A percentile compares a stretch with the other conserved stretches of the same genome.
Evolutionary conservation across 139 green algal genomes (phyloP).

Genomic region (Ettlia oleoabundans): DNA sequence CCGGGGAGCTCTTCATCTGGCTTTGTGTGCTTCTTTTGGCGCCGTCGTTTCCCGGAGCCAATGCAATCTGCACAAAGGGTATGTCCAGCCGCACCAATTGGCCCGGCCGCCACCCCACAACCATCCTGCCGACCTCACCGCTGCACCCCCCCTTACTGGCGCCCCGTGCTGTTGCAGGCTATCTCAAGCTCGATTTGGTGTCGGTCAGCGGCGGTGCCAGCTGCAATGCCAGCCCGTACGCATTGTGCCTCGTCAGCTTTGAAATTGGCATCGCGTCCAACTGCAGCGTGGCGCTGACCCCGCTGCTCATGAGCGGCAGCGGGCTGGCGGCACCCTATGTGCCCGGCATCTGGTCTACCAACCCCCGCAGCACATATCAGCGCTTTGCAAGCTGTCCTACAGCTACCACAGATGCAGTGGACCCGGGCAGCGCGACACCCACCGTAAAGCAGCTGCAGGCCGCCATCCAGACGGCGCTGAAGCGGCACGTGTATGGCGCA

Average conservation of each 20-base stretch:
- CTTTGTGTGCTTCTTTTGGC: no score
- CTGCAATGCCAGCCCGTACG: neutral
- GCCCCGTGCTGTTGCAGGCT: slow-evolving; percentile 1
- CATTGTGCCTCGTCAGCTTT: slow-evolving; percentile 14
- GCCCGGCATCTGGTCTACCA: slow-evolving; percentile 19
- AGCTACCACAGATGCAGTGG: neutral
- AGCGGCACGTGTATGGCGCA: slow-evolving; percentile 4
- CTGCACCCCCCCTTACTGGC: no score
- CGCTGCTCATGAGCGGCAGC: neutral
- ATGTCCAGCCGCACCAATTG: no score
- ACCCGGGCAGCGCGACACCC: neutral
- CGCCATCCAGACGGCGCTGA: neutral
- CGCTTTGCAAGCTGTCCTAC: neutral
- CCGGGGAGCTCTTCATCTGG: no score
- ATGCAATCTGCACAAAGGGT: no score
- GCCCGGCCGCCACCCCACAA: no score
- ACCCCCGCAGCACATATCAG: neutral
- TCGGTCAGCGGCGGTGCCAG: neutral
- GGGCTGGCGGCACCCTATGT: neutral
- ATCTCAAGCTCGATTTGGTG: slow-evolving; percentile 17
- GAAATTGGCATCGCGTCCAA: neutral
- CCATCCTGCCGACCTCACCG: no score
- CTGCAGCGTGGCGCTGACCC: slow-evolving; percentile 7
- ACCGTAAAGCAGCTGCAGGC: neutral
- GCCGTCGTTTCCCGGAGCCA: no score